Base-by-base conservation (phyloP, 2,329 filamentous ascomycete genomes). In the Hypoxylon sp. region DNA sequence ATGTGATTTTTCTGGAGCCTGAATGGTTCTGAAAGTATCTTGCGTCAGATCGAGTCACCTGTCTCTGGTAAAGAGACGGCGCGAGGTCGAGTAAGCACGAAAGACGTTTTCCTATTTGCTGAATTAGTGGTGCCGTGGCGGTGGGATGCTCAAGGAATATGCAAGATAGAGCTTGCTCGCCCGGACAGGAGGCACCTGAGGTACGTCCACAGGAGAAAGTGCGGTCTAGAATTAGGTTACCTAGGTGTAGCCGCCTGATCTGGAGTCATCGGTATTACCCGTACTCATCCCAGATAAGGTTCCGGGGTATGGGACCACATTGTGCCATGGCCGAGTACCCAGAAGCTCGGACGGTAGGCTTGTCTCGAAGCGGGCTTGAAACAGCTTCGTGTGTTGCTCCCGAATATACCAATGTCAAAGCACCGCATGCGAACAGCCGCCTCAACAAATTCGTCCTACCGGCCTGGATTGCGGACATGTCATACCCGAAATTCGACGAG, bases 231-330 rank as follows among this genome's bases (percentile, higher is more conserved):
- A 32, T 53, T 51, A 57, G 42, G 50, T 63, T 67, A 45, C 51
- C 62, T 65, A 57, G 60, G 58, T 66, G 59, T 63, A 64, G 51
- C 58, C 59, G 51, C 54, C 46, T 63, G 33, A 65, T 65, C 62
- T 57, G 20, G 30, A 51, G 38, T 55, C 33, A 49, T 57, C 62
- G 62, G 52, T 48, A 44, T 30, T 51, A 61, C 49, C 61, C 45
- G 58, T 59, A 46, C 50, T 51, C 45, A 36, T 57, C 38, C 36
- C 8, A 59, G 57, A 62, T 59, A 44, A 51, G 53, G 50, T 57
- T 65, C 45, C 40, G 45, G 44, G 36, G 57, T 36, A 44, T 53
- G 28, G 36, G 44, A 49, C 54, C 54, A 51, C 57, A 58, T 53
- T 50, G 44, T 60, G 50, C 59, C 38, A 56, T 62, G 52, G 46